These are phyloP conservation scores for Lentinula sp. DNA, from an alignment of 768 basidiomycete genomes.

Conservation along the genomic window DNA sequence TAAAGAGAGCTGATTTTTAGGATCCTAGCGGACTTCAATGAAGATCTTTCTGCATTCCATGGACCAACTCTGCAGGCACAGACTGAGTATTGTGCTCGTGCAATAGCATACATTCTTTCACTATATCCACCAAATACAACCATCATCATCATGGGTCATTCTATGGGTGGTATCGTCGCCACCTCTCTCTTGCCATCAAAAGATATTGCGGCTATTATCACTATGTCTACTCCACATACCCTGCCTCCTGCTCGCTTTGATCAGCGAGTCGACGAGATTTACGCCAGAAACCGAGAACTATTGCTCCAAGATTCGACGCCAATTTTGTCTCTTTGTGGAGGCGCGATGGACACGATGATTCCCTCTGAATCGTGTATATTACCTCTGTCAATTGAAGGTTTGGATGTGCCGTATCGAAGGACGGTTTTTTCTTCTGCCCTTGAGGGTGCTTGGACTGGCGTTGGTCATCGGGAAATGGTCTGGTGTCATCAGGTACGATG, in stretches of 20 bases:
- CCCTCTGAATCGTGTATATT: conserved; percentile 85
- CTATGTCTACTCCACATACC: conserved; percentile 93
- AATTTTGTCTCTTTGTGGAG: conserved; percentile 85
- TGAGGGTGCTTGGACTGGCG: conserved; percentile 91
- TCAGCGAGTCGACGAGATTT: conserved; percentile 69
- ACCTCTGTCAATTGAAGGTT: conserved; percentile 16
- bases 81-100: conserved; percentile 63
- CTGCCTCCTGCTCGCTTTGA: conserved; percentile 89
- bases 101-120: conserved; percentile 74
- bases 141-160: conserved; percentile 85
- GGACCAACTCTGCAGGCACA: conserved; percentile 83
- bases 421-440: conserved; percentile 83
- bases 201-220: conserved; percentile 73
- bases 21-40: conserved; percentile 84
- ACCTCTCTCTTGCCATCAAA: conserved; percentile 66
- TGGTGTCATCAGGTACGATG: conserved; percentile 98
- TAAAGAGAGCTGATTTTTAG: background rate
- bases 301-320: conserved; percentile 48
- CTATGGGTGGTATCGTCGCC: conserved; percentile 96
- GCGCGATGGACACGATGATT: conserved; percentile 87
- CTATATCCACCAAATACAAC: conserved; percentile 58
- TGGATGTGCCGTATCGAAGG: conserved; percentile 33
- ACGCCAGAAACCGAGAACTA: conserved; percentile 34
- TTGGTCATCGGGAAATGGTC: conserved; percentile 94
- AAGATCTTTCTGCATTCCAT: conserved; percentile 94